Evolutionary conservation across 805 yeast genomes (phyloP), one percentile per base, ranked within the genome.

Genomic region (Candida endomychidarum): DNA sequence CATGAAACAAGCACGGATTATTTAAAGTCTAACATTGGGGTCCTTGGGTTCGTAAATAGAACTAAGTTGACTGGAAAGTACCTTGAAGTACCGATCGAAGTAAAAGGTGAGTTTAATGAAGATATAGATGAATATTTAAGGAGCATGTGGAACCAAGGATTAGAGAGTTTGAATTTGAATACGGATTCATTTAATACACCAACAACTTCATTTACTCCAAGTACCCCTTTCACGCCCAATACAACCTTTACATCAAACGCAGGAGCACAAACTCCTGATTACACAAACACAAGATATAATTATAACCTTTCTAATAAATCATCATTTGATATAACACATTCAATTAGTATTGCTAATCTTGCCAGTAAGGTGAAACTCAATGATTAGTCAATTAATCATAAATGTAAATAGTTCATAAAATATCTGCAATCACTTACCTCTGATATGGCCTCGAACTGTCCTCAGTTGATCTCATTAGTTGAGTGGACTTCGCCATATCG

Each of bases 1-100:
- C 24, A 36, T 16, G 20, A 19, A 34, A 20, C 34, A n/a, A 18
- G 24, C 4, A 35, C 6, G 5, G 32, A 24, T 8, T 42, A 38
- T 17, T 24, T 49, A 26, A 45, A 46, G 25, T 39, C 56, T 4
- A 42, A 46, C 18, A 49, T 54, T 5, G 69, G 67, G 1, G 52
- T 55, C 10, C 34, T 60, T 25, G 68, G 69, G 16, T 62, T 39
- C 37, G 30, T 61, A n/a, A 50, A 54, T 18, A 37, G 65, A 19
- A 33, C 12, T 14, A 38, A 37, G 27, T 22, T 34, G 14, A 14
- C 11, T 9, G 29, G 25, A 10, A 25, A 22, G 14, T 15, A 32
- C 7, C 12, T 32, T 8, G 26, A 32, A 9, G 12, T 22, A 8
- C 26, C 35, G 5, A 32, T 21, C 5, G 19, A 14, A 14, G 17